These are phyloP conservation scores for Lactifluus rugatus DNA, from an alignment of 768 basidiomycete species.

Conservation along the genomic window DNA sequence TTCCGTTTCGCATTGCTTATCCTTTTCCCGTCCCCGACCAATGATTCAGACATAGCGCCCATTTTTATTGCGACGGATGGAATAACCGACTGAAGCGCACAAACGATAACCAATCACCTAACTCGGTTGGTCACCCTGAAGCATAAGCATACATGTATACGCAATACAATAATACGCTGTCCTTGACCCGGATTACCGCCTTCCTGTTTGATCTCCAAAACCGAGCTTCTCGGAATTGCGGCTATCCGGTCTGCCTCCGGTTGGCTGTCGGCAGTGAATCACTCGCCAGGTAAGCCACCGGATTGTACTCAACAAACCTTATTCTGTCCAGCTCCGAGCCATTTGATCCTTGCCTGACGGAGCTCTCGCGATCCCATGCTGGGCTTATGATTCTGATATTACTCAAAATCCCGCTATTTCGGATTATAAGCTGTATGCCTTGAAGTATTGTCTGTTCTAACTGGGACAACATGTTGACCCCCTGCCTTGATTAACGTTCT, in stretches of 20 bases:
- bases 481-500: not conserved
- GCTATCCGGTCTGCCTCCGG: not conserved
- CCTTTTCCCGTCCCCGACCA: not conserved
- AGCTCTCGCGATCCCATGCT: not conserved
- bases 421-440: not conserved
- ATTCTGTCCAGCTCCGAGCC: not conserved
- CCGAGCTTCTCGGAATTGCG: slow-evolving; percentile 4
- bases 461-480: not conserved
- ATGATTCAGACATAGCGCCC: slow-evolving; percentile 6
- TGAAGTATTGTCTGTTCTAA: not conserved
- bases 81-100: not conserved
- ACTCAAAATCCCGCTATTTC: not conserved
- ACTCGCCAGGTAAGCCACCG: not conserved
- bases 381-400: not conserved
- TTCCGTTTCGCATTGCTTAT: not conserved
- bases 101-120: not conserved
- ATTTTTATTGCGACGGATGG: not conserved
- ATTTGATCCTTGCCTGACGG: slow-evolving; percentile 4
- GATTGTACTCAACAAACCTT: not conserved
- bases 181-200: too few species aligned
- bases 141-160: too few species aligned
- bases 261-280: not conserved
- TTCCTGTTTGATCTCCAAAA: not conserved
- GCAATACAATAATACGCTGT: too few species aligned
- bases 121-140: not conserved